phyloP scores from a whole-genome alignment of 139 green algal genomes.

The Coelastrella sp. region DNA sequence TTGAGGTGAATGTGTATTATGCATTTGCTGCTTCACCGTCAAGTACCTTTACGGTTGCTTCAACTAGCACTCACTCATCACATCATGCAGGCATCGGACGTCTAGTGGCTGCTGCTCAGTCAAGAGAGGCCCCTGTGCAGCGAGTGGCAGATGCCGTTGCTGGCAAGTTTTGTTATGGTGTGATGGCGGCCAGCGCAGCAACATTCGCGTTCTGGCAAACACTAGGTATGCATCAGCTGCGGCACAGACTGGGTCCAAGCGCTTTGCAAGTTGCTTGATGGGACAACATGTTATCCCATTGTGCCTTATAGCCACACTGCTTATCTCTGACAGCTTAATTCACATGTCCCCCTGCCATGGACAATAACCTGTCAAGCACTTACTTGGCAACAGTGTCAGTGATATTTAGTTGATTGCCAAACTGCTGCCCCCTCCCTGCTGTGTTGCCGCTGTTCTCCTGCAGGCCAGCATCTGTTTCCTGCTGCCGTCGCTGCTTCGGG shows the following conservation, averaged over 20 bases:
- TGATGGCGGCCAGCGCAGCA: slow-evolving; percentile 86
- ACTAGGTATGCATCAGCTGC: slow-evolving; percentile 24
- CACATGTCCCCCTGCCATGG: too few species aligned
- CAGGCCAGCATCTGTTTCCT: slow-evolving; percentile 41
- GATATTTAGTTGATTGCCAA: too few species aligned
- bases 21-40: background rate
- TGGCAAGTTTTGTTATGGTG: slow-evolving; percentile 90
- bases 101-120: slow-evolving; percentile 85
- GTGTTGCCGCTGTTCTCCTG: background rate
- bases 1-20: too few species aligned
- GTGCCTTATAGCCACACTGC: too few species aligned
- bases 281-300: too few species aligned
- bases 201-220: slow-evolving; percentile 92
- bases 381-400: too few species aligned
- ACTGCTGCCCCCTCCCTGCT: background rate
- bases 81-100: slow-evolving; percentile 69
- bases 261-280: too few species aligned
- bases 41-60: background rate
- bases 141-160: slow-evolving; percentile 91
- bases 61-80: slow-evolving; percentile 45
- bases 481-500: slow-evolving; percentile 18
- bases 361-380: too few species aligned
- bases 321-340: too few species aligned
- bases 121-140: slow-evolving; percentile 89
- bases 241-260: too few species aligned